A percentile compares a stretch with the other conserved stretches of the same genome.
Conservation (phyloP, 345 rosid genomes). For the Brassica carinata region DNA sequence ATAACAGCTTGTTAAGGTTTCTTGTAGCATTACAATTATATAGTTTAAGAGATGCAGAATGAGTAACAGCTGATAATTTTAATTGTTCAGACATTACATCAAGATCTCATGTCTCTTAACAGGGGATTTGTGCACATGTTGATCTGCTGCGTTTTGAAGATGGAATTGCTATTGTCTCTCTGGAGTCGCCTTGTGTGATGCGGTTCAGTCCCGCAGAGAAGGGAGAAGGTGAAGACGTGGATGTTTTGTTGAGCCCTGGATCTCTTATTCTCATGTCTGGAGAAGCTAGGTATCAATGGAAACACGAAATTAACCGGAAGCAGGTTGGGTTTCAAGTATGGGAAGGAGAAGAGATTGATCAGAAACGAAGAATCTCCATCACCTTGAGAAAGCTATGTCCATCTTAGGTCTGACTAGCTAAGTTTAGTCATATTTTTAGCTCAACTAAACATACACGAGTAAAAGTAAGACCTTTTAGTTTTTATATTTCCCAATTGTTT, state of each 20-base stretch:
- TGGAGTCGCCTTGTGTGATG: slow-evolving; percentile 94
- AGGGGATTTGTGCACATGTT: slow-evolving; percentile 96
- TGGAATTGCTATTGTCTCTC: slow-evolving; percentile 82
- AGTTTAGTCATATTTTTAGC: background rate
- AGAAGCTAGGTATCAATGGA: slow-evolving; percentile 87
- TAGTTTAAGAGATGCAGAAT: no score
- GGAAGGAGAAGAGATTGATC: slow-evolving; percentile 67
- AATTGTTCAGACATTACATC: no score
- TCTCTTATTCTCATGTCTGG: slow-evolving; percentile 77
- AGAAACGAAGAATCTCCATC: slow-evolving; percentile 70
- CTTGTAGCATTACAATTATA: no score
- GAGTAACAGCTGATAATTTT: no score
- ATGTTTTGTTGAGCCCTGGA: slow-evolving; percentile 71
- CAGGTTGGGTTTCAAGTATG: slow-evolving; percentile 73
- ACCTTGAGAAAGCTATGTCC: slow-evolving; percentile 72
- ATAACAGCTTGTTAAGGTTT: no score
- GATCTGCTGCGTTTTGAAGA: slow-evolving; percentile 90
- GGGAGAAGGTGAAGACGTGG: slow-evolving; percentile 24
- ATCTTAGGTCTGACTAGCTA: slow-evolving; percentile 19
- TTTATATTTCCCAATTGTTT: no score
- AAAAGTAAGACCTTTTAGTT: background rate
- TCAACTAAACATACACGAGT: background rate
- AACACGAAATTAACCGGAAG: slow-evolving; percentile 85
- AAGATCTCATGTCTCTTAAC: background rate
- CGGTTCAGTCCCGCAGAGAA: slow-evolving; percentile 55